Evolutionary conservation across 352 stramenopile genomes (phyloP).

Genomic region (Phytophthora foliorum): DNA sequence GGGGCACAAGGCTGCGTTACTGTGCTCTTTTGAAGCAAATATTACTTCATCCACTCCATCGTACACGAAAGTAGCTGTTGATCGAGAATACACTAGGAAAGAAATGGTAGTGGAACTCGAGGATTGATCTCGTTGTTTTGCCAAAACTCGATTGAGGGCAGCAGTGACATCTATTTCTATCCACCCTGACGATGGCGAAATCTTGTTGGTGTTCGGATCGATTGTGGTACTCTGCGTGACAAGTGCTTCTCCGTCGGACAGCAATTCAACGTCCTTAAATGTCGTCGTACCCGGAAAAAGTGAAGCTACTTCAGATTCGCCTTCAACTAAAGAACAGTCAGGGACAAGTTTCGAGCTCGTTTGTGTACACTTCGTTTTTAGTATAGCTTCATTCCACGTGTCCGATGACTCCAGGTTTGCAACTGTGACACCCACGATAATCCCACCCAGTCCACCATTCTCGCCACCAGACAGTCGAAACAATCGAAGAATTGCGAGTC

Average conservation of each 20-base stretch:
- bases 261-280: slow-evolving; percentile 36
- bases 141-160: slow-evolving; percentile 63
- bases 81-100: slow-evolving; percentile 63
- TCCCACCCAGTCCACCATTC: slow-evolving; percentile 67
- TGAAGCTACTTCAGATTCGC: slow-evolving; percentile 16
- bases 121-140: slow-evolving; percentile 36
- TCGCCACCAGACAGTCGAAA: slow-evolving; percentile 71
- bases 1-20: slow-evolving; percentile 39
- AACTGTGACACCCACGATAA: slow-evolving; percentile 55
- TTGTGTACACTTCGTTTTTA: slow-evolving; percentile 32
- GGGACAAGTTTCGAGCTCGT: slow-evolving; percentile 20
- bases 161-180: slow-evolving; percentile 76
- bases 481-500: slow-evolving; percentile 57
- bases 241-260: slow-evolving; percentile 38
- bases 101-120: slow-evolving; percentile 46
- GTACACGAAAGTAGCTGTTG: slow-evolving; percentile 55
- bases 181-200: slow-evolving; percentile 53
- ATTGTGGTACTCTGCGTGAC: slow-evolving; percentile 49
- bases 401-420: slow-evolving; percentile 27
- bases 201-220: slow-evolving; percentile 49
- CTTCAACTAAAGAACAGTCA: slow-evolving; percentile 36
- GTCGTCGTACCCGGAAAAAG: slow-evolving; percentile 49
- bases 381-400: slow-evolving; percentile 50
- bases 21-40: slow-evolving; percentile 71
- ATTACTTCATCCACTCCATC: slow-evolving; percentile 60